phyloP scores from a whole-genome alignment of 1,139 yeast genomes.

The Groenewaldozyma sp. region DNA sequence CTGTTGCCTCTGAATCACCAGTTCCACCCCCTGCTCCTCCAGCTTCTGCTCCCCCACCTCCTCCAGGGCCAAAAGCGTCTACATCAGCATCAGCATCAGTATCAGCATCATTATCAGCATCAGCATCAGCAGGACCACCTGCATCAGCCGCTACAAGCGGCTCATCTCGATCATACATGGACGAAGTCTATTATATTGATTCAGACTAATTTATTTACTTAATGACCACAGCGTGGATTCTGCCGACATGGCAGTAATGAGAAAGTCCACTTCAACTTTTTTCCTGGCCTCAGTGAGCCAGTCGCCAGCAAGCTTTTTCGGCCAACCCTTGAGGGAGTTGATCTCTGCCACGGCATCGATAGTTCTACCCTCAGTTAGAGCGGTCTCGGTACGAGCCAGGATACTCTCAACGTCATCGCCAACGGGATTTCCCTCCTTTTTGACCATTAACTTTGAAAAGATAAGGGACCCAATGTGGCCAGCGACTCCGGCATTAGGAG shows the following conservation, averaged over 20 bases:
- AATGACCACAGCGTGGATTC: conserved; percentile 35
- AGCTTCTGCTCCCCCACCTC: too few relatives aligned
- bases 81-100: too few relatives aligned
- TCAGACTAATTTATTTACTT: too few relatives aligned
- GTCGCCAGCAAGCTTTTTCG: conserved; percentile 79
- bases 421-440: conserved; percentile 54
- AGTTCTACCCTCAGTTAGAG: conserved; percentile 67
- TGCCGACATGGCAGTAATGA: conserved; percentile 55
- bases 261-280: conserved; percentile 78
- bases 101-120: too few relatives aligned
- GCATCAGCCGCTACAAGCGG: too few relatives aligned
- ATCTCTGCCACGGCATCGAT: conserved; percentile 90
- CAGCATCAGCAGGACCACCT: not conserved
- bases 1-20: too few relatives aligned
- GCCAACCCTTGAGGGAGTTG: conserved; percentile 86
- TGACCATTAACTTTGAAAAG: conserved; percentile 65
- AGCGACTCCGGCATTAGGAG: conserved; percentile 91
- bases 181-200: too few relatives aligned
- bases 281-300: conserved; percentile 88
- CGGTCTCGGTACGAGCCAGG: conserved; percentile 74
- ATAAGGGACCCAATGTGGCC: conserved; percentile 79
- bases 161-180: too few relatives aligned
- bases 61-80: too few relatives aligned
- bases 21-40: too few relatives aligned
- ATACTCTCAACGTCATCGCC: conserved; percentile 86